These are phyloP conservation scores for Cystofilobasidium capitatum DNA, from an alignment of 768 basidiomycete genomes.

Conservation along the genomic window DNA sequence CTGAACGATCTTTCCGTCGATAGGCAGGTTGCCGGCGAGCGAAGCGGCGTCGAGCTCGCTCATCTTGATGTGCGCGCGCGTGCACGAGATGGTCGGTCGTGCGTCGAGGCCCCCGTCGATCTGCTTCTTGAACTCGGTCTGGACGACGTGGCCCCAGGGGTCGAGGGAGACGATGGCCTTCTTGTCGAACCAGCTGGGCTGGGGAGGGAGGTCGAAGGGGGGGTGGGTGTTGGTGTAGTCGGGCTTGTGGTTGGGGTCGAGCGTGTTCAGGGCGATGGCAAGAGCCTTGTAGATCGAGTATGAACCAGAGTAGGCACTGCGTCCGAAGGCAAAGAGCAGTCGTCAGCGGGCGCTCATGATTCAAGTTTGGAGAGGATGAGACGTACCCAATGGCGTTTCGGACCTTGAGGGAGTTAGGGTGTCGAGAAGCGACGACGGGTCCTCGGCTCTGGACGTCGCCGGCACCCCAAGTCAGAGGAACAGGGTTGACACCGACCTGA, in stretches of 20 bases:
- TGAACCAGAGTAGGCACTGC: constrained; percentile 74
- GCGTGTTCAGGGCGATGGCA: constrained; percentile 64
- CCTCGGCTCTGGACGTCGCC: constrained; percentile 57
- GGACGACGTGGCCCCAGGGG: constrained; percentile 84
- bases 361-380: neutral
- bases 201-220: constrained; percentile 64
- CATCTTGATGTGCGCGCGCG: constrained; percentile 84
- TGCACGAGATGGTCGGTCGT: constrained; percentile 84
- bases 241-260: constrained; percentile 68
- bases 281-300: constrained; percentile 93
- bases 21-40: constrained; percentile 55
- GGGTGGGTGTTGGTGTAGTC: constrained; percentile 77
- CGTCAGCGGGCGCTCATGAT: neutral
- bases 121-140: constrained; percentile 35
- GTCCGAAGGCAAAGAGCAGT: neutral
- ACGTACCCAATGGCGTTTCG: constrained; percentile 67
- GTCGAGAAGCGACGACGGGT: constrained; percentile 78
- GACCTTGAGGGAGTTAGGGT: constrained; percentile 66
- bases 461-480: constrained; percentile 73
- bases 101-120: constrained; percentile 58
- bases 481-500: constrained; percentile 76
- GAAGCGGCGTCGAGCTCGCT: constrained; percentile 73
- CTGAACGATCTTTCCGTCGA: constrained; percentile 81
- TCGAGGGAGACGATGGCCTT: constrained; percentile 83
- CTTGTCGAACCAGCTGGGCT: constrained; percentile 66